These are phyloP conservation scores for Mortierella sp. DNA, from an alignment of 371 early-diverging fungal genomes.

Conservation along the genomic window DNA sequence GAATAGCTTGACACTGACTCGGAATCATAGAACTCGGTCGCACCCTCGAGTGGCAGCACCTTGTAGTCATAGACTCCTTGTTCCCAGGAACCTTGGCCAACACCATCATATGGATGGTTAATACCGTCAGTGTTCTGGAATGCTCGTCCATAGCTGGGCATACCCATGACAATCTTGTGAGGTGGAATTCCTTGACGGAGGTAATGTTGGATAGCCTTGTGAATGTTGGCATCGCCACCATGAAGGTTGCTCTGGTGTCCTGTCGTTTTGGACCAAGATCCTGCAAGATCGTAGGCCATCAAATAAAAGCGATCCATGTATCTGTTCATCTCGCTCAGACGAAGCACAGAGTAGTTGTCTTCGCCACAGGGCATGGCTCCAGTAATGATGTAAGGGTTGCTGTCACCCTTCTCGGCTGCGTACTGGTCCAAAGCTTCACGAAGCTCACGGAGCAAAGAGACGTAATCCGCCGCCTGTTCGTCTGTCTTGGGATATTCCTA, in stretches of 20 bases:
- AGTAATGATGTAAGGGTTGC: conserved; percentile 65
- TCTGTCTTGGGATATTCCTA: conserved; percentile 90
- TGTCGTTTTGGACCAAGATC: conserved; percentile 75
- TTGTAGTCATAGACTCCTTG: conserved; percentile 85
- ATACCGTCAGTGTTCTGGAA: conserved; percentile 83
- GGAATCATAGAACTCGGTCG: conserved; percentile 74
- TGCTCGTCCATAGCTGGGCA: conserved; percentile 86
- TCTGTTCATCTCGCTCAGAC: conserved; percentile 69
- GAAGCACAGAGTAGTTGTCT: conserved; percentile 64
- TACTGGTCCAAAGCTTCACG: conserved; percentile 69
- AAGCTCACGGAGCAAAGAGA: conserved; percentile 74
- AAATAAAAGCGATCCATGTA: conserved; percentile 79
- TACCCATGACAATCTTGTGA: conserved; percentile 83
- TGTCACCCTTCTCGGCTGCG: conserved; percentile 53
- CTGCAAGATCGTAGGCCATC: conserved; percentile 83
- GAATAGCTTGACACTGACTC: conserved; percentile 77
- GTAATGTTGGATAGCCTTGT: conserved; percentile 76
- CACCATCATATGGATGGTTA: conserved; percentile 66
- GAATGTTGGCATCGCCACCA: conserved; percentile 69
- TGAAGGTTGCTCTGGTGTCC: conserved; percentile 90
- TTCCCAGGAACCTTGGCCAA: conserved; percentile 85
- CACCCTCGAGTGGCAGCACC: conserved; percentile 71
- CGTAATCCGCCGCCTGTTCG: conserved; percentile 81
- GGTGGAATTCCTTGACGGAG: conserved; percentile 77
- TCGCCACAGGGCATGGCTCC: conserved; percentile 80